phyloP scores from a whole-genome alignment of 1,284 basidiomycete species.

The Meira miltonrushii region DNA sequence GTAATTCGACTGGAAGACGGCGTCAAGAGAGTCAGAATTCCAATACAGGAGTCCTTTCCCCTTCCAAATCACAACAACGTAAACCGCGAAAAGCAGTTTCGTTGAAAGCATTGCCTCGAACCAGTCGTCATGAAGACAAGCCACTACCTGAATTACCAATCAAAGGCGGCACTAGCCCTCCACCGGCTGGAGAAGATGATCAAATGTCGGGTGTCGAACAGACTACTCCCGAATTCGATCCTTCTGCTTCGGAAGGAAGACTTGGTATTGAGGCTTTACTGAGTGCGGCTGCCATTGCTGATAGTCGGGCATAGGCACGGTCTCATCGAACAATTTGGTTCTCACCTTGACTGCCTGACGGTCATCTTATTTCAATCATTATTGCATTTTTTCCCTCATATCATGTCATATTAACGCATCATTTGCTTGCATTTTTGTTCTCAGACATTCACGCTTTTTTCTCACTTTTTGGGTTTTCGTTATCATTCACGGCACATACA shows the following conservation, averaged over 20 bases:
- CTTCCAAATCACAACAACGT: background rate
- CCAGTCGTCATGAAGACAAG: background rate
- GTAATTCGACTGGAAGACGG: background rate
- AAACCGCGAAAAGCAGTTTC: slow-evolving; percentile 1
- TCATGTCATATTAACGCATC: no score
- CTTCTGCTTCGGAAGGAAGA: background rate
- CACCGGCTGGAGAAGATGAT: background rate
- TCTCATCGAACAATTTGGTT: background rate
- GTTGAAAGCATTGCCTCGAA: background rate
- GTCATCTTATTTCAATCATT: background rate
- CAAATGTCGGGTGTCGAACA: background rate
- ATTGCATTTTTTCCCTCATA: background rate
- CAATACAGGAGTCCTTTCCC: no score
- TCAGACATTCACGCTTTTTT: no score
- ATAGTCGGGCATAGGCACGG: background rate
- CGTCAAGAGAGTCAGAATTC: background rate
- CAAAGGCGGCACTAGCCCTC: background rate
- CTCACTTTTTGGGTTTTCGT: no score
- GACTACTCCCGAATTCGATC: background rate
- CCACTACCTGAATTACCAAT: background rate
- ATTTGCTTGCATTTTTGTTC: no score
- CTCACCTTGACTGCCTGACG: background rate
- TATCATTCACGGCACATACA: no score
- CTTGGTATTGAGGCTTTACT: slow-evolving; percentile 9
- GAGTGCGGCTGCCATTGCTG: slow-evolving; percentile 8